Base-by-base conservation (phyloP, 495 filamentous ascomycete species). In the Aspergillus hancockii region DNA sequence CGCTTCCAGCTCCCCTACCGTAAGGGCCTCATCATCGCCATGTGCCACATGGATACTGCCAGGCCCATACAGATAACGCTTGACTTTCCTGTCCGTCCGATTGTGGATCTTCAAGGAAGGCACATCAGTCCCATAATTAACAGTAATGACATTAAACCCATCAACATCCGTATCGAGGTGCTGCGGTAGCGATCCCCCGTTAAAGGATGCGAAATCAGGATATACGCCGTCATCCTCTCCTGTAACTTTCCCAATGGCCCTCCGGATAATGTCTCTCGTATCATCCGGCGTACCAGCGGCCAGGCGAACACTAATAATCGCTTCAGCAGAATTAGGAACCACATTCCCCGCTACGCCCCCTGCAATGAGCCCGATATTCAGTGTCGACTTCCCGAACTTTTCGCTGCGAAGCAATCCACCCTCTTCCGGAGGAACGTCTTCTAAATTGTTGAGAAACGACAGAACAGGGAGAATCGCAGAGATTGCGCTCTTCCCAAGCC, bases 41-140 rank as follows among this genome's bases (percentile, higher is more conserved):
- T 94, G 90, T 14, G 91, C 91, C 32, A 91, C 87, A 25, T 90
- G 72, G 43, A 94, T 93, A 45, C 72, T 85, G 0, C 90, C 90
- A 0, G 88, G 90, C 5, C 89, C 90, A 71, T 89, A 93, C 36
- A 92, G 71, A 70, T 92, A 94, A 57, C 82, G 79, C 66, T 84
- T 86, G 78, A 8, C 86, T 84, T 19, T 84, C 7, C 45, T 54
- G 91, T 89, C 0, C 13, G 89, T 9, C 84, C 79, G 46, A 12
- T 28, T 21, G n/a, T 49, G 47, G 10, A 49, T 30, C 47, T 49
- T 30, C 47, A 49, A 13, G 16, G 47, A 14, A 10, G 47, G 47
- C 21, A 28, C 47, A 49, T 49, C 47, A 14, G 47, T 49, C 3
- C 47, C 47, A 28, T 49, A 49, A 12, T 49, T 49, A 12, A 49